Percentiles rank a stretch among this genome's conserved stretches.
phyloP scores from a whole-genome alignment of 2,329 filamentous ascomycete genomes.

The Colletotrichum incanum region DNA sequence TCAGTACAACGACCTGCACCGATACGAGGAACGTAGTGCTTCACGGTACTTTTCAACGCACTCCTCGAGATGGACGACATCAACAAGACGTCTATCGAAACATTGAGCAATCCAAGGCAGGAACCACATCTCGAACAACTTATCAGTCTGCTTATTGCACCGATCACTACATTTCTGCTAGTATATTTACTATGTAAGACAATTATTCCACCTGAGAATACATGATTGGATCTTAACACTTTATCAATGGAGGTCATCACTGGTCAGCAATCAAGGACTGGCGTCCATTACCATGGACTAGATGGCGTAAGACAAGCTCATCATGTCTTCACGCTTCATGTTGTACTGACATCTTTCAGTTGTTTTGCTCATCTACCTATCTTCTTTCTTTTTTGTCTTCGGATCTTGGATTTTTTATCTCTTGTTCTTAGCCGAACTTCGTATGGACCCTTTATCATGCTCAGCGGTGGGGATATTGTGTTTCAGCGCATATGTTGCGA shows the following conservation, averaged over 20 bases:
- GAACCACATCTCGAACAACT: conserved; percentile 4
- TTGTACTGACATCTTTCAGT: not conserved
- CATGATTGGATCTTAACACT: not conserved
- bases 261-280: conserved; percentile 9
- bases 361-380: conserved; percentile 9
- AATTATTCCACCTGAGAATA: not conserved
- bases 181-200: not conserved
- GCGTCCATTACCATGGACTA: conserved; percentile 18
- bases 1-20: not conserved
- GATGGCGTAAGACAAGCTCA: not conserved
- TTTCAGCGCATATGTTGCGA: conserved; percentile 10
- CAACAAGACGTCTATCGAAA: not conserved
- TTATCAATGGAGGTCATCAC: not conserved
- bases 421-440: not conserved
- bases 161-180: not conserved
- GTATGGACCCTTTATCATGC: not conserved
- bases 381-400: conserved; percentile 7
- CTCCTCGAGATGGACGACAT: not conserved
- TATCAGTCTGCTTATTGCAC: conserved; percentile 10
- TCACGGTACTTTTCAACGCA: not conserved
- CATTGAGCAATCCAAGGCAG: not conserved
- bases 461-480: conserved; percentile 9
- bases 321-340: not conserved
- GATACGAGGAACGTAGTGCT: not conserved
- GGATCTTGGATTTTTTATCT: conserved; percentile 20